A percentile compares a stretch with the other conserved stretches of the same genome.
Conservation (phyloP, 2,329 filamentous ascomycete species). For the Bipolaris zeicola region DNA sequence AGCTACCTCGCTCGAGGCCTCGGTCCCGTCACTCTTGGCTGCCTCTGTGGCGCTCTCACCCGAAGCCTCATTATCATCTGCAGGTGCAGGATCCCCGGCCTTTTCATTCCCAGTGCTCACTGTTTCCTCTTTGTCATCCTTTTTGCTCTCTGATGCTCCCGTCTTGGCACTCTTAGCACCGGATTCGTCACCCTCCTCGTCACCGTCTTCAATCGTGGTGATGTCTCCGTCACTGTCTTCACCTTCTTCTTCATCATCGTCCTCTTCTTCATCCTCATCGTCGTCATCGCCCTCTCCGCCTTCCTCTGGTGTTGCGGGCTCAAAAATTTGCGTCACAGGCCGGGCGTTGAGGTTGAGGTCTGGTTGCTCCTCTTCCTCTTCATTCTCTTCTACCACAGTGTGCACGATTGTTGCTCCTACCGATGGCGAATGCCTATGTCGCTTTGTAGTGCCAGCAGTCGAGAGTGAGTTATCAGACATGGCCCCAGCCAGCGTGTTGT, state of each 20-base stretch:
- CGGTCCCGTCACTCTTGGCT: constrained; percentile 5
- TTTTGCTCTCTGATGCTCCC: constrained; percentile 15
- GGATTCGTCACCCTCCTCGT: constrained; percentile 18
- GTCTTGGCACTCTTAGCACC: constrained; percentile 8
- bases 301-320: constrained; percentile 18
- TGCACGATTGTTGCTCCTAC: constrained; percentile 74
- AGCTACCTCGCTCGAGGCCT: not conserved
- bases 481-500: constrained; percentile 30
- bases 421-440: constrained; percentile 82
- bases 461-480: constrained; percentile 54
- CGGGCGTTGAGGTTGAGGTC: constrained; percentile 14
- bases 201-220: constrained; percentile 4
- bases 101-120: constrained; percentile 24
- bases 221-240: constrained; percentile 8
- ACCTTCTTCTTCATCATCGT: constrained; percentile 11
- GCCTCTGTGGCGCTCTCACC: constrained; percentile 12
- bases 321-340: constrained; percentile 27
- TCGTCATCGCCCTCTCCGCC: constrained; percentile 11
- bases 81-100: constrained; percentile 15
- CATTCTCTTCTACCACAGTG: constrained; percentile 81
- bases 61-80: constrained; percentile 15
- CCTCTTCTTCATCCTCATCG: constrained; percentile 22
- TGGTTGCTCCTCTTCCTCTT: constrained; percentile 64
- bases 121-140: constrained; percentile 24
- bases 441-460: constrained; percentile 73